Base-by-base conservation (phyloP, 208 protist species). In the Trypanosoma theileri region DNA sequence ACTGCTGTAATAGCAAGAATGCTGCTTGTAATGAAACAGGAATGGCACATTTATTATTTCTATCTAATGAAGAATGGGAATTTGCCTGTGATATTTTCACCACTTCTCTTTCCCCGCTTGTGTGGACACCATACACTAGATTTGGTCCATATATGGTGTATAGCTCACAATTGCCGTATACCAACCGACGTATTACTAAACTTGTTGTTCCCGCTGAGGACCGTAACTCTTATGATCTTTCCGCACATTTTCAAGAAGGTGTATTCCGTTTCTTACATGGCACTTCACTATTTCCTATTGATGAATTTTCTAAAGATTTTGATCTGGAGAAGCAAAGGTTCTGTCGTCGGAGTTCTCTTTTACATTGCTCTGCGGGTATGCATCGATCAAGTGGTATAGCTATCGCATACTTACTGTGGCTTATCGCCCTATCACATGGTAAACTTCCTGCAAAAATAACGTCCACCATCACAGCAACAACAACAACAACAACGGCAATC, bases 361-460 rank as follows among this genome's bases (percentile, higher is more conserved):
- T 94, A 42, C 88, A 94, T 73, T 94, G 88, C 73, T 88, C 80
- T 28, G 88, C 88, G n/a, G 88, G 88, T 26, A 94, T 91, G 85
- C 88, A 94, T 53, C 85, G 88, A n/a, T 92, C 85, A 0, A 86
- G 80, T 61, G 85, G 81, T 14, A 80, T 94, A 22, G 69, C 81
- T 13, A 71, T 88, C 4, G 85, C 84, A 0, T 91, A 83, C 62
- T 42, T 93, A 41, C 59, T 93, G n/a, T 93, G 82, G 84, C 67
- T 89, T 53, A 62, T 82, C 2, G 69, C 75, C 9, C 71, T 84
- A 51, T 82, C 64, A 26, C 0, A 48, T 19, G 65, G 69, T 31
- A 66, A 71, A 52, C 40, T 73, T 17, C 70, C 70, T 19, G 14
- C 24, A 40, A 35, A n/a, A 31, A 19, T 19, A 48, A 21, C 12